Conservation (phyloP, 192 early-diverging fungal genomes). For the Backusella mclennaniae region DNA sequence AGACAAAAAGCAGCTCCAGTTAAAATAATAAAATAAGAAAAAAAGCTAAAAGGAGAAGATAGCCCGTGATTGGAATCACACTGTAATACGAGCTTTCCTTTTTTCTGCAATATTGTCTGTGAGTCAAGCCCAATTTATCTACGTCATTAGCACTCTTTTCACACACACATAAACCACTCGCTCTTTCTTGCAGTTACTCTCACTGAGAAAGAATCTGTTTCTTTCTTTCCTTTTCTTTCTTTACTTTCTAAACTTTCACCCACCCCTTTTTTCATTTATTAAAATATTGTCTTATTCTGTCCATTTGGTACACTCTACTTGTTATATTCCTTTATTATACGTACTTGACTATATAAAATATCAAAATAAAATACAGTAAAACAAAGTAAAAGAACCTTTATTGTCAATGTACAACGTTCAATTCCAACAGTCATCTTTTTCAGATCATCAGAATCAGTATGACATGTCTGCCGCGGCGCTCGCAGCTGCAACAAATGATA, state of each 20-base stretch:
- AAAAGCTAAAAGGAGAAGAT: background rate
- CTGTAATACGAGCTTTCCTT: background rate
- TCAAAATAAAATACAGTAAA: background rate
- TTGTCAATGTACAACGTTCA: slow-evolving; percentile 16
- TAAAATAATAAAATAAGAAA: background rate
- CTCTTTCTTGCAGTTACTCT: background rate
- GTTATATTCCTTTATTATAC: background rate
- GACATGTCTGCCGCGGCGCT: background rate
- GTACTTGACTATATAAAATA: background rate
- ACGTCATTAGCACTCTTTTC: background rate
- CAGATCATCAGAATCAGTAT: slow-evolving; percentile 15
- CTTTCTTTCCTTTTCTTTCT: background rate
- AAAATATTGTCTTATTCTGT: background rate
- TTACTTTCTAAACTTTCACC: background rate
- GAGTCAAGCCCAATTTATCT: background rate
- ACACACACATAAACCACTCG: background rate
- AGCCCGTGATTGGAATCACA: slow-evolving; percentile 3
- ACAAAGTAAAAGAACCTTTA: background rate
- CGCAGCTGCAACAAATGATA: background rate
- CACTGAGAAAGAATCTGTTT: background rate
- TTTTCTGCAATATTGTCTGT: slow-evolving; percentile 4
- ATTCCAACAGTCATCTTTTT: slow-evolving; percentile 10
- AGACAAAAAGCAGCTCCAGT: background rate
- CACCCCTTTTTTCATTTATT: background rate
- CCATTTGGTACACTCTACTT: background rate